These are phyloP conservation scores for Rhinocladiella mackenziei DNA, from an alignment of 2,329 filamentous ascomycete species.

Conservation along the genomic window DNA sequence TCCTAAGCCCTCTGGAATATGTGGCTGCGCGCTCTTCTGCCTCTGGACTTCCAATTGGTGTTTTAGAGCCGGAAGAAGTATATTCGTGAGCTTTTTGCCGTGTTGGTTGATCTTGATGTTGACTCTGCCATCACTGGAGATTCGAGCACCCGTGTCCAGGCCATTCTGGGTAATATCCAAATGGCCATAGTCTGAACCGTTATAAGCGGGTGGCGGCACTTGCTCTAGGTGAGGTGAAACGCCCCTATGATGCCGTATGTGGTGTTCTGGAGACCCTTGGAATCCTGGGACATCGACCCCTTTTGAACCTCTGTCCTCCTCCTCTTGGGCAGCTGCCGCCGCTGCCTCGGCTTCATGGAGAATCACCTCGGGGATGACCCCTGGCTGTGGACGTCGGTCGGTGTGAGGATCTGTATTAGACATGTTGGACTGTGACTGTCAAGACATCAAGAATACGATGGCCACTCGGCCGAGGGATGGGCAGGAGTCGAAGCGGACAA, in stretches of 20 bases:
- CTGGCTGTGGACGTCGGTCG: slow-evolving; percentile 2
- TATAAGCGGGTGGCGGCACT: slow-evolving; percentile 29
- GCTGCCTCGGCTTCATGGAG: slow-evolving; percentile 16
- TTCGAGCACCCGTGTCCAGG: slow-evolving; percentile 58
- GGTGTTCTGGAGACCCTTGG: slow-evolving; percentile 8
- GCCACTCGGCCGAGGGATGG: background rate
- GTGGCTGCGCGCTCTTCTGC: slow-evolving; percentile 53
- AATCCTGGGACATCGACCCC: slow-evolving; percentile 1
- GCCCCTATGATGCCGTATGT: slow-evolving; percentile 21
- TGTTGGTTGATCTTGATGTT: slow-evolving; percentile 76
- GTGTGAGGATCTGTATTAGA: slow-evolving; percentile 12
- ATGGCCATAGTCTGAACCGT: slow-evolving; percentile 51
- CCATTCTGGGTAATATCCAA: slow-evolving; percentile 60
- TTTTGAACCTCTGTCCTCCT: slow-evolving; percentile 5
- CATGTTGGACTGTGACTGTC: slow-evolving; percentile 6
- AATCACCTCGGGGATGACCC: slow-evolving; percentile 10
- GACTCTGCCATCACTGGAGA: slow-evolving; percentile 71
- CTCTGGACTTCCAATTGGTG: slow-evolving; percentile 50
- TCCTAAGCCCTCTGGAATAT: slow-evolving; percentile 68
- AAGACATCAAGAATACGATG: slow-evolving; percentile 5
- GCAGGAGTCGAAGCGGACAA: background rate
- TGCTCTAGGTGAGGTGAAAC: slow-evolving; percentile 25
- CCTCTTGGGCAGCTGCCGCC: slow-evolving; percentile 18
- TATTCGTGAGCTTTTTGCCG: slow-evolving; percentile 59
- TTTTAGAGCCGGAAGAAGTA: slow-evolving; percentile 62